Base-by-base conservation (phyloP, 306 rosid genomes). In the Prunus mira region DNA sequence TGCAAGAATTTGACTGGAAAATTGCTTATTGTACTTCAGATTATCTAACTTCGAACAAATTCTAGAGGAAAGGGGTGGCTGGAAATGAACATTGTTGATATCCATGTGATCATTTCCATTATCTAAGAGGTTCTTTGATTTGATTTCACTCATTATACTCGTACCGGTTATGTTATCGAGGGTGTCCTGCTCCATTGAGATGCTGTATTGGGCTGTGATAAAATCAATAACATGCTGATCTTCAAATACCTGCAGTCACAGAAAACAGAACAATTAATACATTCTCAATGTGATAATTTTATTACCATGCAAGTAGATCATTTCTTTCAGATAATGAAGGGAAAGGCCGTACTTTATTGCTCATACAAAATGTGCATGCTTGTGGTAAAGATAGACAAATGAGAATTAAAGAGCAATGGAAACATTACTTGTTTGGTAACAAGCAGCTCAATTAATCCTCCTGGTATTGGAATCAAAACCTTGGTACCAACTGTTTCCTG, bases 401-500 rank as follows among this genome's bases (percentile, higher is more conserved):
- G 17, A 24, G 19, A 55, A n/a, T 34, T 34, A 65, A 17, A 41
- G 52, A 9, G 9, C 3, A 73, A 8, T 17, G 55, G 27, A 56
- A 50, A 61, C 51, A 15, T 63, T 85, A 87, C 97, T 57, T 90
- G 94, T 77, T 89, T 87, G 19, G 86, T 65, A 60, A 89, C 91
- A 81, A 90, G 86, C 50, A 93, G 80, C 83, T 90, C 96, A 71
- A 93, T 74, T 43, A 89, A 65, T 85, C 91, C 94, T 76, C 93
- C 89, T 12, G 91, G 86, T 63, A 89, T 77, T 12, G 96, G 96
- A 84, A 93, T 79, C 79, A 90, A 78, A 77, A 88, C 96, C 80
- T 80, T 89, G 58, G 93, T 90, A 65, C 93, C 95, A 80, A 72
- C 63, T 80, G 81, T 78, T 85, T 93, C 93, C 96, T 87, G 80